Conservation (phyloP, 169 alveolate species). For the Theileria annulata region DNA sequence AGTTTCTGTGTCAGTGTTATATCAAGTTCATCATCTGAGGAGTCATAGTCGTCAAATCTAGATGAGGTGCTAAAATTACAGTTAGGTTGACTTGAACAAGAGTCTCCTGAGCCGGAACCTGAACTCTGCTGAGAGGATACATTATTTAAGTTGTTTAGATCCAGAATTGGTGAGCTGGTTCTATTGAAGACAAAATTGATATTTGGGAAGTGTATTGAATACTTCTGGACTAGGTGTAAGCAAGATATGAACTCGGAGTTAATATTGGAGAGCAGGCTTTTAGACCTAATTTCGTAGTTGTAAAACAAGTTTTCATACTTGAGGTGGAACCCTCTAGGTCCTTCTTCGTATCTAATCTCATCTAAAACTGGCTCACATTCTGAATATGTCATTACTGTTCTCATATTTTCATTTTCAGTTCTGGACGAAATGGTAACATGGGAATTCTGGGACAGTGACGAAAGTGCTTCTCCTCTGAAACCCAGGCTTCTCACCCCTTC, state of each 20-base stretch:
- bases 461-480: slow-evolving; percentile 99
- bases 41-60: not conserved
- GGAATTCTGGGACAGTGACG: slow-evolving; percentile 91
- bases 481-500: slow-evolving; percentile 91
- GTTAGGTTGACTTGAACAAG: not conserved
- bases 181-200: slow-evolving; percentile 81
- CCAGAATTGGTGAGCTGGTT: not conserved
- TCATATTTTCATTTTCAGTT: slow-evolving; percentile 76
- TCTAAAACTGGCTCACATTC: slow-evolving; percentile 79
- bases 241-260: slow-evolving; percentile 83
- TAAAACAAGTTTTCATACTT: slow-evolving; percentile 72
- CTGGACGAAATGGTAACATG: slow-evolving; percentile 88
- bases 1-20: slow-evolving; percentile 24
- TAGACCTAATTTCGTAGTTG: slow-evolving; percentile 65
- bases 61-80: slow-evolving; percentile 65
- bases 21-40: slow-evolving; percentile 38
- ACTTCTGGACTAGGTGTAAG: slow-evolving; percentile 89
- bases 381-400: slow-evolving; percentile 80
- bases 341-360: slow-evolving; percentile 65
- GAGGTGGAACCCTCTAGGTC: slow-evolving; percentile 73
- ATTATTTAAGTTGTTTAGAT: slow-evolving; percentile 57
- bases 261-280: slow-evolving; percentile 56
- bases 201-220: slow-evolving; percentile 89
- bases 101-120: not conserved
- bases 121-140: slow-evolving; percentile 62